phyloP scores from a whole-genome alignment of 345 rosid species.

The Eucalyptus cloeziana region DNA sequence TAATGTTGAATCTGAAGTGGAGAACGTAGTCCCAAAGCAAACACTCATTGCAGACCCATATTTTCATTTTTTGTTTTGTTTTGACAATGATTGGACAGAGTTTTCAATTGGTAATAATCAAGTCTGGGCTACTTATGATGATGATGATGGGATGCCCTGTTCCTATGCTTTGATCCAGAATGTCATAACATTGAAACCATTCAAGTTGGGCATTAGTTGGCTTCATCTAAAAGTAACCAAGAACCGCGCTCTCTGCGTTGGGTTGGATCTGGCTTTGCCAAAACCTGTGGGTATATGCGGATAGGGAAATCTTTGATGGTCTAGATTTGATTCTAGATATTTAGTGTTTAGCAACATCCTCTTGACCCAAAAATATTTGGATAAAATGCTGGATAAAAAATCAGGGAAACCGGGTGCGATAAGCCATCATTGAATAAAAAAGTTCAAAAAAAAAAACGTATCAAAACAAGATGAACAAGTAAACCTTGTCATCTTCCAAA shows the following conservation, averaged over 20 bases:
- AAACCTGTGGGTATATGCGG: not conserved
- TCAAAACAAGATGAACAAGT: too few relatives aligned
- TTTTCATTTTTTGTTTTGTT: conserved; percentile 14
- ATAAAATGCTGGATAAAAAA: too few relatives aligned
- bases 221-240: conserved; percentile 31
- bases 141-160: conserved; percentile 15
- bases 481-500: too few relatives aligned
- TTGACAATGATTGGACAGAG: conserved; percentile 35
- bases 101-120: conserved; percentile 24
- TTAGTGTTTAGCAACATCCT: not conserved
- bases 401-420: too few relatives aligned
- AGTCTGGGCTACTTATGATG: conserved; percentile 42
- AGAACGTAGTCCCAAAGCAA: not conserved
- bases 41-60: conserved; percentile 47
- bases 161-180: conserved; percentile 37
- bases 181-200: conserved; percentile 36
- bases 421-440: too few relatives aligned
- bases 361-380: not conserved
- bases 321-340: not conserved
- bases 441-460: too few relatives aligned
- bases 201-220: conserved; percentile 47
- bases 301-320: not conserved
- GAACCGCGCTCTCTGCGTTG: conserved; percentile 35
- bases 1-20: not conserved
- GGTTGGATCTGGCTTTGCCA: conserved; percentile 35